Percentiles rank a stretch among this genome's conserved stretches.
Evolutionary conservation across 495 filamentous ascomycete species (phyloP).

Genomic region (Friedmanniomyces simplex): DNA sequence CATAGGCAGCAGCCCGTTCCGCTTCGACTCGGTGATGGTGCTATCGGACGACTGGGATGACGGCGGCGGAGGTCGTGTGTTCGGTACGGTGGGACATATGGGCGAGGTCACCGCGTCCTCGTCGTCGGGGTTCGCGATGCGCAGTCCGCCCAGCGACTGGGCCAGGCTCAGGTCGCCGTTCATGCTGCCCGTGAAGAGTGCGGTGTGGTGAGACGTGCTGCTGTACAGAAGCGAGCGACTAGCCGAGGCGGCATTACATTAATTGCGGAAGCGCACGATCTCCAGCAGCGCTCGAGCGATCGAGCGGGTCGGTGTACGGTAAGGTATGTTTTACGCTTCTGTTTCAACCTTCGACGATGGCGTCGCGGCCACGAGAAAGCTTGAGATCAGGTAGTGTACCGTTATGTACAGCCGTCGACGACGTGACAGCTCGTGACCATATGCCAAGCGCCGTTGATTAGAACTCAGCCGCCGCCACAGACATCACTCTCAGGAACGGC

Average conservation of each 20-base stretch:
- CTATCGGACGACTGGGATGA: slow-evolving; percentile 24
- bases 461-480: no score
- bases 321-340: no score
- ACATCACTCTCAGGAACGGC: no score
- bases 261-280: neutral
- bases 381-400: no score
- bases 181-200: neutral
- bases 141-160: slow-evolving; percentile 82
- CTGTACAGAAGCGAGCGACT: slow-evolving; percentile 4
- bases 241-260: slow-evolving; percentile 9
- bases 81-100: slow-evolving; percentile 27
- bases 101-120: slow-evolving; percentile 40
- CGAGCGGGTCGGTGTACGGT: neutral
- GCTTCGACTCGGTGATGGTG: slow-evolving; percentile 22
- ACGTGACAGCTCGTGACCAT: no score
- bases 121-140: slow-evolving; percentile 95
- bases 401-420: no score
- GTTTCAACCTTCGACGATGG: no score
- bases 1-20: slow-evolving; percentile 1
- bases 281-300: neutral
- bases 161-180: slow-evolving; percentile 54
- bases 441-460: no score
- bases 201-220: neutral
- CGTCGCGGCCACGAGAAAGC: no score
- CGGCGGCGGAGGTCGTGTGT: slow-evolving; percentile 17